Base-by-base conservation (phyloP, 148 eudicot species). In the Camellia lanceoleosa region DNA sequence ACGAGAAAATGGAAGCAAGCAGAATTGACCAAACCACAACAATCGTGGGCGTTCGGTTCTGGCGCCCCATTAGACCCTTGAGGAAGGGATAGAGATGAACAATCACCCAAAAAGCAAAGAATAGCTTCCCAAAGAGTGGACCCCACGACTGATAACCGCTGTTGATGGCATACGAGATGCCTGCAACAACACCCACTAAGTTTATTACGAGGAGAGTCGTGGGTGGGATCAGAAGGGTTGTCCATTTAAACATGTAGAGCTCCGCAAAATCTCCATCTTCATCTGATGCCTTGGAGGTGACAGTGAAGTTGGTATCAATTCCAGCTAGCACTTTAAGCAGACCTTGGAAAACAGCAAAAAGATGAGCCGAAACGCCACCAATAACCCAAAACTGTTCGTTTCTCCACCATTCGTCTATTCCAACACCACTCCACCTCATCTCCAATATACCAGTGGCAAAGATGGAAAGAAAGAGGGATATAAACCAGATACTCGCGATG, bases 381-480 rank as follows among this genome's bases (percentile, higher is more conserved):
- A 92, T 92, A 74, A 92, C 97, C 97, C 97, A 92, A 82, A 92
- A 92, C 79, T 92, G 97, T 84, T 92, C 97, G 38, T 92, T 92
- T 79, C 97, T 92, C 97, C 91, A 88, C 92, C 93, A 92, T 75
- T 92, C 95, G 44, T 92, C 95, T 15, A 92, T 92, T 14, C 92
- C 88, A 1, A 92, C 95, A 9, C 95, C 95, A 62, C 95, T 92
- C 95, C 95, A 92, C 78, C 95, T 82, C 90, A 92, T 90, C 81
- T 92, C 95, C 42, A 92, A 82, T 14, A 92, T 90, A 19, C 95
- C 95, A 0, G 95, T 92, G 1, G 90, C 92, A 73, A 90, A 89
- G 82, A 92, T 90, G 68, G 93, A 90, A 70, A 89, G 74, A 75
- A 92, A 92, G 80, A 92, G 95, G 74, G 86, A 80, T 66, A 92